These are phyloP conservation scores for Coprinellus micaceus DNA, from an alignment of 768 basidiomycete species.

Conservation along the genomic window DNA sequence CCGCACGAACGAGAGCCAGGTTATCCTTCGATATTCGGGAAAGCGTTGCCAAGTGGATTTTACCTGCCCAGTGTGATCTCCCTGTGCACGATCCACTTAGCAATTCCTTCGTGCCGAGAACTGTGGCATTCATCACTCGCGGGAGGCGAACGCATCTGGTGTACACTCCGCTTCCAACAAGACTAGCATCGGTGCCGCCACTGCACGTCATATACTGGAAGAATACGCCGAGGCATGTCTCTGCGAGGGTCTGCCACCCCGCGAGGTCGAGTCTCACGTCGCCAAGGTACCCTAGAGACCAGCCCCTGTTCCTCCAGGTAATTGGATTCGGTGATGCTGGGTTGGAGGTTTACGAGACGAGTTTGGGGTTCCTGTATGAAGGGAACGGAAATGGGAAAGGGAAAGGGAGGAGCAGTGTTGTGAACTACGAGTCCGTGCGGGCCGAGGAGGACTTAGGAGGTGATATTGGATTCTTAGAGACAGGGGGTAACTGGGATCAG, in stretches of 20 bases:
- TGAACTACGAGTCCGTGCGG: conserved; percentile 44
- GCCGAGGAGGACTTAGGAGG: conserved; percentile 66
- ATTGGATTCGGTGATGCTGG: conserved; percentile 68
- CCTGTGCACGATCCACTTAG: conserved; percentile 30
- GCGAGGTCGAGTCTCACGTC: conserved; percentile 19
- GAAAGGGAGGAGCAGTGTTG: conserved; percentile 50
- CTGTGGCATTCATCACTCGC: conserved; percentile 50
- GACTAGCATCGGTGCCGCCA: conserved; percentile 44
- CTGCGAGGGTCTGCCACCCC: conserved; percentile 45
- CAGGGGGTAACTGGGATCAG: conserved; percentile 51
- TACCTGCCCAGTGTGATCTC: conserved; percentile 45
- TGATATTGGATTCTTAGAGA: conserved; percentile 53
- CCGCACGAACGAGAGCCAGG: conserved; percentile 27
- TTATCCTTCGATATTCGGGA: conserved; percentile 34
- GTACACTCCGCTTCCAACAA: conserved; percentile 61
- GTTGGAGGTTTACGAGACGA: conserved; percentile 69
- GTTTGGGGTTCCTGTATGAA: conserved; percentile 44
- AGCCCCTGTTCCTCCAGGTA: conserved; percentile 58
- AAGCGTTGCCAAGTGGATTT: conserved; percentile 41
- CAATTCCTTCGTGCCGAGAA: not conserved
- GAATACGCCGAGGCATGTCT: conserved; percentile 50
- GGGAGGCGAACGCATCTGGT: conserved; percentile 68
- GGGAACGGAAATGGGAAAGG: conserved; percentile 9
- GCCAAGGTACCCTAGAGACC: conserved; percentile 12
- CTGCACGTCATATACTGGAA: conserved; percentile 58